Evolutionary conservation across 164 flowering plant species (phyloP), one percentile per base, ranked within the genome.

Genomic region (Stephania japonica): DNA sequence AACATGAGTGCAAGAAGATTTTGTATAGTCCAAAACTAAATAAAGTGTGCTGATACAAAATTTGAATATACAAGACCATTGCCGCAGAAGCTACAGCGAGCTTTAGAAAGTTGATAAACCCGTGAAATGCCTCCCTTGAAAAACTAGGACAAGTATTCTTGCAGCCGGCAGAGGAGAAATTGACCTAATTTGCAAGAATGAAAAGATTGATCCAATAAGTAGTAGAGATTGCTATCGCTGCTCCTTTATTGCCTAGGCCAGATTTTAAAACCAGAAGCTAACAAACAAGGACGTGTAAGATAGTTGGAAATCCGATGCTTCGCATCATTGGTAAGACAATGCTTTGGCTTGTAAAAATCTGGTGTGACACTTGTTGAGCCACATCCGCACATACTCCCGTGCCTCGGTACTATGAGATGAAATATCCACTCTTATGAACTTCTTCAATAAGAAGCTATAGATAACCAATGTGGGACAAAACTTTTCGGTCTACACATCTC

Each of bases 321-420:
- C 82, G 67, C 80, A 83, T 70, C 86, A 81, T 79, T 24, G 86
- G 86, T 23, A 79, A 72, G 42, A 81, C 82, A 14, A 68, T 80
- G 66, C 75, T 82, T 49, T 84, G 86, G 83, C 71, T 68, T 82
- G 84, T 7, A 82, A 56, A 47, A 81, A 82, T 68, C 79, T 73
- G 67, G 68, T 75, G 25, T 76, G 80, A 53, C 84, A 80, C 32
- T 84, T n/a, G n/a, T n/a, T n/a, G n/a, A n/a, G n/a, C n/a, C n/a
- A n/a, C n/a, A n/a, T n/a, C n/a, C n/a, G n/a, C n/a, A n/a, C n/a
- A n/a, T n/a, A n/a, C n/a, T n/a, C n/a, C n/a, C n/a, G n/a, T n/a
- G n/a, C n/a, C n/a, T n/a, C n/a, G n/a, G n/a, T n/a, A n/a, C n/a
- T n/a, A n/a, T n/a, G n/a, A n/a, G n/a, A n/a, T n/a, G n/a, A n/a